These are phyloP conservation scores for Fragilaria crotonensis DNA, from an alignment of 108 stramenopile species.

Conservation along the genomic window DNA sequence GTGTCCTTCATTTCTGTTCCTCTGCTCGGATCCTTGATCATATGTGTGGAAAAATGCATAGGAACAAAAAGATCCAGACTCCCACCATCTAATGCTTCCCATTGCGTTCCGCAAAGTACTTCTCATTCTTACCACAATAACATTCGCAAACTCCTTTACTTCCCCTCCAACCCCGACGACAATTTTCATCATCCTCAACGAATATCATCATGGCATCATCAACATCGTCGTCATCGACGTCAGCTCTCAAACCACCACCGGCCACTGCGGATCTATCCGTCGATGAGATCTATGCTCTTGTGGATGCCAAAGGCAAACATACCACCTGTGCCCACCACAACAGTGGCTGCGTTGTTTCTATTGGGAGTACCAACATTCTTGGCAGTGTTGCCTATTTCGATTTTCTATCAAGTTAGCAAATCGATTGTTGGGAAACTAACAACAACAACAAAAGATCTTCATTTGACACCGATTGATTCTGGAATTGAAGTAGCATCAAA, in stretches of 20 bases:
- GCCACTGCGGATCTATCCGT: not conserved
- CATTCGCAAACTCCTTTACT: no score
- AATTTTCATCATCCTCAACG: no score
- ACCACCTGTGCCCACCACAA: constrained; percentile 4
- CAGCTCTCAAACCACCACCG: constrained; percentile 14
- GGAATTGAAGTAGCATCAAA: constrained; percentile 15
- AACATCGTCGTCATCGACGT: no score
- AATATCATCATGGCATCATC: no score
- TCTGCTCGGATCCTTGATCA: no score
- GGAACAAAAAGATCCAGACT: no score
- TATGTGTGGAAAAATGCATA: no score
- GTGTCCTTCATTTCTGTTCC: no score
- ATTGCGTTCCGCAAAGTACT: no score
- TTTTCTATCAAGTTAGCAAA: constrained; percentile 36
- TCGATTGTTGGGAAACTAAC: not conserved
- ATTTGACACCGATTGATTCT: not conserved
- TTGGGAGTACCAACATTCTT: constrained; percentile 28
- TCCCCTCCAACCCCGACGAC: no score
- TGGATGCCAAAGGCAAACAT: constrained; percentile 9
- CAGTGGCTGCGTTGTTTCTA: not conserved
- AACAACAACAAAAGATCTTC: not conserved
- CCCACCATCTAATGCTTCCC: no score
- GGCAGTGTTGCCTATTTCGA: constrained; percentile 27
- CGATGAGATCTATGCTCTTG: constrained; percentile 4
- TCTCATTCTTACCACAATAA: no score